Conservation (phyloP, 805 yeast species). For the Candida peoriensis region DNA sequence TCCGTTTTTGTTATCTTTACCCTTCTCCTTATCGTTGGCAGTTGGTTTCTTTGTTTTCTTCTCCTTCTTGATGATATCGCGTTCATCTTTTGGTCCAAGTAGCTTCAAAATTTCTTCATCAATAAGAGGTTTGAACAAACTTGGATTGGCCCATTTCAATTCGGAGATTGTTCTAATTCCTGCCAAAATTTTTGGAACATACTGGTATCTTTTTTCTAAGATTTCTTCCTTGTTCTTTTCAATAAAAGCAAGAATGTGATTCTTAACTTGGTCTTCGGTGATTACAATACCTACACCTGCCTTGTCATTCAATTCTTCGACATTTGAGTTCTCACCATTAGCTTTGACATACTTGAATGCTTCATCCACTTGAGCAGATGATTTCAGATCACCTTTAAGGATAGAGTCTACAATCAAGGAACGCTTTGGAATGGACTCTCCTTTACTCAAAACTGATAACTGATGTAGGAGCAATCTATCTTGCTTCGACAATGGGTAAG, state of each 20-base stretch:
- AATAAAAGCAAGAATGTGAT: slow-evolving; percentile 55
- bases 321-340: slow-evolving; percentile 38
- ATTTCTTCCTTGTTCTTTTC: slow-evolving; percentile 55
- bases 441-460: slow-evolving; percentile 69
- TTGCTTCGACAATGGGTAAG: slow-evolving; percentile 46
- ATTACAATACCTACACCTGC: slow-evolving; percentile 82
- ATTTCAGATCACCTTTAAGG: slow-evolving; percentile 54
- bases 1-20: slow-evolving; percentile 10
- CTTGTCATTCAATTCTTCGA: slow-evolving; percentile 50
- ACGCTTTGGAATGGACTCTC: slow-evolving; percentile 42
- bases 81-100: slow-evolving; percentile 94
- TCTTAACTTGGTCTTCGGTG: slow-evolving; percentile 58
- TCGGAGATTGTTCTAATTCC: slow-evolving; percentile 67
- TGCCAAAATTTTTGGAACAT: slow-evolving; percentile 73
- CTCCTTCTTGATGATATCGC: slow-evolving; percentile 79
- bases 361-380: slow-evolving; percentile 72
- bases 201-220: slow-evolving; percentile 67
- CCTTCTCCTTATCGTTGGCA: slow-evolving; percentile 21
- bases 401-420: slow-evolving; percentile 55
- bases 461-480: slow-evolving; percentile 65
- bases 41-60: slow-evolving; percentile 47
- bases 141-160: slow-evolving; percentile 91
- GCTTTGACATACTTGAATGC: slow-evolving; percentile 70
- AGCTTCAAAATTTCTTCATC: slow-evolving; percentile 68
- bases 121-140: slow-evolving; percentile 78